Evolutionary conservation across 306 rosid species (phyloP).

Genomic region (Cucumis sativus): Cucumber_9930_V3 NC_026657.2:32178501-32179000

Average conservation of each 20-base stretch:
- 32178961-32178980: conserved; percentile 1
- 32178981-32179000: not conserved
- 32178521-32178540: not conserved
- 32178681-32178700: not conserved
- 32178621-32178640: not conserved
- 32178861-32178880: not conserved
- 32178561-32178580: too few species aligned
- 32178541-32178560: too few species aligned
- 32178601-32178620: not conserved
- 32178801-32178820: not conserved
- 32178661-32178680: not conserved
- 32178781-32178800: not conserved
- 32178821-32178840: not conserved
- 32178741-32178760: not conserved
- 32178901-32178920: not conserved
- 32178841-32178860: not conserved
- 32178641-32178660: not conserved
- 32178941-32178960: not conserved
- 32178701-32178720: not conserved
- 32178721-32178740: not conserved
- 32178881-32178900: not conserved
- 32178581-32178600: too few species aligned
- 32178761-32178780: not conserved
- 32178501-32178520: not conserved
- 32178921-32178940: not conserved